phyloP scores from a whole-genome alignment of 2,329 filamentous ascomycete genomes.

The Cladosporium velox region DNA sequence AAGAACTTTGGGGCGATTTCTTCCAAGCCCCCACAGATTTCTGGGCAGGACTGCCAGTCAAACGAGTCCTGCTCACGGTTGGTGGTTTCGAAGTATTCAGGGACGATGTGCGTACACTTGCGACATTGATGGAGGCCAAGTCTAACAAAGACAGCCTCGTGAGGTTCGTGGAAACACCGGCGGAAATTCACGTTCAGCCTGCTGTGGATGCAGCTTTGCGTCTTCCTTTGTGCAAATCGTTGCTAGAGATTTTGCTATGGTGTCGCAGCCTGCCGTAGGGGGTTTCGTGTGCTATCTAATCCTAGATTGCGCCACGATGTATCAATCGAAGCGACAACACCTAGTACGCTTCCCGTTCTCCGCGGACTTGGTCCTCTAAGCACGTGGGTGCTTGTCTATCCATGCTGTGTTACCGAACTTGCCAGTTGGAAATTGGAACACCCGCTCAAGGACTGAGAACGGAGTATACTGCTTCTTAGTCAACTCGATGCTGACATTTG shows the following conservation, averaged over 20 bases:
- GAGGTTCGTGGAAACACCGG: not conserved
- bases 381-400: slow-evolving; percentile 46
- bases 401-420: slow-evolving; percentile 49
- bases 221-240: not conserved
- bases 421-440: slow-evolving; percentile 51
- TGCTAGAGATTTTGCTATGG: slow-evolving; percentile 3
- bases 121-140: not conserved
- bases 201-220: slow-evolving; percentile 1
- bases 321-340: not conserved
- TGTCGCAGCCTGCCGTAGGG: not conserved
- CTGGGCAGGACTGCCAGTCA: not conserved
- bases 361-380: not conserved
- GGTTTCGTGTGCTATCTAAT: not conserved
- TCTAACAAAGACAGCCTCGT: not conserved
- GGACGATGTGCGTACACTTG: not conserved
- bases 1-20: slow-evolving; percentile 3
- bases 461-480: slow-evolving; percentile 40
- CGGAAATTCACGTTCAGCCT: slow-evolving; percentile 11
- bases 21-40: not conserved
- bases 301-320: not conserved
- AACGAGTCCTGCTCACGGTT: not conserved
- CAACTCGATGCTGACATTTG: slow-evolving; percentile 52
- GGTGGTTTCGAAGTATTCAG: slow-evolving; percentile 6
- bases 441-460: slow-evolving; percentile 45
- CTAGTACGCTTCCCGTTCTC: not conserved